Evolutionary conservation across 2,329 filamentous ascomycete genomes (phyloP).

Genomic region (Tolypocladium guangdongense): DNA sequence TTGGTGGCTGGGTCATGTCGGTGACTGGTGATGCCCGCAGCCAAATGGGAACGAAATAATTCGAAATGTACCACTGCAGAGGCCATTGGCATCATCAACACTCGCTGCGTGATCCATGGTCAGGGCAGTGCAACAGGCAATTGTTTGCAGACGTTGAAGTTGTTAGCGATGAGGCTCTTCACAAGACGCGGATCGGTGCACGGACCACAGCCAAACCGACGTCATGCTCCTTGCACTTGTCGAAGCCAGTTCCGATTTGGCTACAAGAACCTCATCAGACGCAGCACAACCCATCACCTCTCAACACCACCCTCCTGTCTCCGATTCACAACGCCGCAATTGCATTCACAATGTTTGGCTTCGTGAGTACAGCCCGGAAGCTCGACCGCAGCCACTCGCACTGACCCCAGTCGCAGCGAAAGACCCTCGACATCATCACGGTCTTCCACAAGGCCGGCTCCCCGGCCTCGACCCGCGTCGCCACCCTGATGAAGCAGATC

Average conservation of each 20-base stretch:
- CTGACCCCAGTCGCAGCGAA: constrained; percentile 41
- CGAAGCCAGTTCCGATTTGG: neutral
- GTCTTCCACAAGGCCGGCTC: constrained; percentile 83
- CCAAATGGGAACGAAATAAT: too few species aligned
- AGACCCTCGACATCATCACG: constrained; percentile 81
- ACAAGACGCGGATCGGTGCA: neutral
- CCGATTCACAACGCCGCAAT: neutral
- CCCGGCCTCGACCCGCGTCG: constrained; percentile 61
- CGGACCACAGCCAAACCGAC: neutral
- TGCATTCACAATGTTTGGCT: constrained; percentile 11
- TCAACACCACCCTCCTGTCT: neutral
- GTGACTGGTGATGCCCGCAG: too few species aligned
- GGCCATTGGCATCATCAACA: neutral
- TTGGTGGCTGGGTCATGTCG: too few species aligned
- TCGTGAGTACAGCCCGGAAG: constrained; percentile 6
- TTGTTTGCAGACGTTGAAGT: neutral
- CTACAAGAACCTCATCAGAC: neutral
- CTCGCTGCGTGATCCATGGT: neutral
- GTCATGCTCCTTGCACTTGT: neutral
- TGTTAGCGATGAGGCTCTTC: neutral
- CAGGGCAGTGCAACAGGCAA: neutral
- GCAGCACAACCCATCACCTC: neutral
- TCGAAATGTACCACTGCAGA: neutral
- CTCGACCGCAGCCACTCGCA: neutral
- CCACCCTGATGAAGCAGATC: constrained; percentile 69